Conservation (phyloP, 1,284 basidiomycete species). For the Irpex rosettiformis region DNA sequence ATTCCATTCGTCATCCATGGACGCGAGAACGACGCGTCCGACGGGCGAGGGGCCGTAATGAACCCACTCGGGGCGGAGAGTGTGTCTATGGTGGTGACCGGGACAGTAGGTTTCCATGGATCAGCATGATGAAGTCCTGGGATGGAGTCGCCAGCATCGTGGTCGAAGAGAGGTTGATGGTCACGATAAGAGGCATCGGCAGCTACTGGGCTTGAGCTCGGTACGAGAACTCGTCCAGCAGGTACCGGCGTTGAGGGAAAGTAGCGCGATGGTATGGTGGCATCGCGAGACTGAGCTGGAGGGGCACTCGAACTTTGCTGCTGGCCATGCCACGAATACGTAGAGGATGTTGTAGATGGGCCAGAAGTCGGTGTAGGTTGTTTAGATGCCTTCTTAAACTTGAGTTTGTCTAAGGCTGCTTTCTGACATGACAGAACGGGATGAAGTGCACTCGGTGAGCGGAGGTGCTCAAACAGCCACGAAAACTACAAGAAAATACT, state of each 20-base stretch:
- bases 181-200: constrained; percentile 40
- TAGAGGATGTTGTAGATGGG: constrained; percentile 25
- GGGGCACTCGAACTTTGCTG: constrained; percentile 20
- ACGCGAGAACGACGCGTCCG: constrained; percentile 48
- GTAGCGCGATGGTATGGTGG: constrained; percentile 43
- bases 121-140: constrained; percentile 35
- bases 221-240: constrained; percentile 60
- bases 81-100: constrained; percentile 42
- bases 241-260: constrained; percentile 35
- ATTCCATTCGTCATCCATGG: constrained; percentile 33
- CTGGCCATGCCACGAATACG: constrained; percentile 14
- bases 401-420: constrained; percentile 57
- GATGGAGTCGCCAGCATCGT: constrained; percentile 37
- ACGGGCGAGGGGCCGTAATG: constrained; percentile 35
- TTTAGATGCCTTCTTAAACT: constrained; percentile 48
- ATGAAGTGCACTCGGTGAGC: constrained; percentile 21
- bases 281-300: constrained; percentile 57
- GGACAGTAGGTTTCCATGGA: constrained; percentile 34
- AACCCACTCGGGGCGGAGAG: constrained; percentile 62
- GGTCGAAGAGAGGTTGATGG: constrained; percentile 33
- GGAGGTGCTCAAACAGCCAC: constrained; percentile 15
- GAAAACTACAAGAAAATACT: constrained; percentile 26
- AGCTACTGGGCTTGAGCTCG: constrained; percentile 64
- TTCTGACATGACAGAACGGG: constrained; percentile 36
- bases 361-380: constrained; percentile 34